Evolutionary conservation across 257 asterid species (phyloP).

Genomic region (Salvia miltiorrhiza): DNA sequence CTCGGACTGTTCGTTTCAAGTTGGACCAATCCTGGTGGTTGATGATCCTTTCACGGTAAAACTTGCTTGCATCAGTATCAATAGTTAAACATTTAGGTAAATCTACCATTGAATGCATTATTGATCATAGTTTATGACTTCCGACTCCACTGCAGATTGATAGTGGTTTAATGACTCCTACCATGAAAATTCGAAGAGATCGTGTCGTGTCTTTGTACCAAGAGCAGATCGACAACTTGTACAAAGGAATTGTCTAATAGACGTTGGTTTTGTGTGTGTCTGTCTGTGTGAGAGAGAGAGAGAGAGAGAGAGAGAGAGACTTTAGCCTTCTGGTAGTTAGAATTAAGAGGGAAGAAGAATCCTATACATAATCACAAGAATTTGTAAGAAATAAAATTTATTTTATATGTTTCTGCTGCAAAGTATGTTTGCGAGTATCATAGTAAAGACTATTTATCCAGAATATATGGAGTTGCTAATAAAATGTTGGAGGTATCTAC

Average conservation of each 20-base stretch:
- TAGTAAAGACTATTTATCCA: too few species aligned
- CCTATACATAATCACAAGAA: too few species aligned
- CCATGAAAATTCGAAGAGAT: conserved; percentile 88
- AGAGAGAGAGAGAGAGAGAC: background rate
- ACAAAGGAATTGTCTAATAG: conserved; percentile 30
- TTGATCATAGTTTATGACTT: background rate
- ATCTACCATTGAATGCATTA: background rate
- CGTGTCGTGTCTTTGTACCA: conserved; percentile 52
- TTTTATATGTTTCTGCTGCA: too few species aligned
- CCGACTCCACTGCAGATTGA: conserved; percentile 57
- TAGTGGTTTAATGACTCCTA: conserved; percentile 84
- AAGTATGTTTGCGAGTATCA: too few species aligned
- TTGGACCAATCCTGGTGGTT: conserved; percentile 73
- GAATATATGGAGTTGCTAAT: too few species aligned
- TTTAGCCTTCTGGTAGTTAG: background rate
- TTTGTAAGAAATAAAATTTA: too few species aligned
- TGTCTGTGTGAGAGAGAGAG: too few species aligned
- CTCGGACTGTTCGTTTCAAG: conserved; percentile 67
- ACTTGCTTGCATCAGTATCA: background rate
- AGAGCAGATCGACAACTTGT: conserved; percentile 63
- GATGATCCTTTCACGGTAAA: conserved; percentile 86
- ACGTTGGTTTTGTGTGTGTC: background rate
- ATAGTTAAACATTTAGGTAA: background rate
- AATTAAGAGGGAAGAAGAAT: background rate
- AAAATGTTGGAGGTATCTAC: too few species aligned